These are phyloP conservation scores for Hypoxylon trugodes DNA, from an alignment of 495 filamentous ascomycete species.

Conservation along the genomic window DNA sequence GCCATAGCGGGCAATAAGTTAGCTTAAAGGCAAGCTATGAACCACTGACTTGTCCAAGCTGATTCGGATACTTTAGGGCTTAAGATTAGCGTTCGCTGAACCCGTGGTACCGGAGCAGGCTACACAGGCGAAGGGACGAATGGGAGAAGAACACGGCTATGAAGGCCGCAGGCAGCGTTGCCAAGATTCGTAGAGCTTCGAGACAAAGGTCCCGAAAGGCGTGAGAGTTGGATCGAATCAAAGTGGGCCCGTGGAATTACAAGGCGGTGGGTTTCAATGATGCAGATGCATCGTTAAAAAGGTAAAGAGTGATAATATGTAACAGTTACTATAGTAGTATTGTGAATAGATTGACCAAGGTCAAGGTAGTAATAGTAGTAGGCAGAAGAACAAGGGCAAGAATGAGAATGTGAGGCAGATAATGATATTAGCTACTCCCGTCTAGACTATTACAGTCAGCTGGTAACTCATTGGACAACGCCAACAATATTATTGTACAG, in stretches of 20 bases:
- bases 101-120: slow-evolving; percentile 20
- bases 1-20: slow-evolving; percentile 30
- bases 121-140: slow-evolving; percentile 30
- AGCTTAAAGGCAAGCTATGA: slow-evolving; percentile 1
- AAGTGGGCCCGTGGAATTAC: slow-evolving; percentile 13
- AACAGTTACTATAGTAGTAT: background rate
- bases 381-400: slow-evolving; percentile 3
- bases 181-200: slow-evolving; percentile 19
- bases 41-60: background rate
- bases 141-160: slow-evolving; percentile 26
- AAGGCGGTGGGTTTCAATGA: slow-evolving; percentile 18
- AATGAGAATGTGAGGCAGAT: slow-evolving; percentile 17
- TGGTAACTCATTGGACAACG: slow-evolving; percentile 3
- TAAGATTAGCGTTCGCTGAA: slow-evolving; percentile 7
- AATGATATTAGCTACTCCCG: slow-evolving; percentile 16
- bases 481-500: no score
- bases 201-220: slow-evolving; percentile 13
- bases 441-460: slow-evolving; percentile 21
- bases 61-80: background rate
- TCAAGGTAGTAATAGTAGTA: background rate
- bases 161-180: slow-evolving; percentile 11
- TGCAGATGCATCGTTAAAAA: slow-evolving; percentile 24
- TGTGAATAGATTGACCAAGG: background rate
- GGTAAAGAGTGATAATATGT: background rate
- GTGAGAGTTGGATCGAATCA: slow-evolving; percentile 21